These are phyloP conservation scores for Penicillium frequentans DNA, from an alignment of 2,329 filamentous ascomycete species.

Conservation along the genomic window DNA sequence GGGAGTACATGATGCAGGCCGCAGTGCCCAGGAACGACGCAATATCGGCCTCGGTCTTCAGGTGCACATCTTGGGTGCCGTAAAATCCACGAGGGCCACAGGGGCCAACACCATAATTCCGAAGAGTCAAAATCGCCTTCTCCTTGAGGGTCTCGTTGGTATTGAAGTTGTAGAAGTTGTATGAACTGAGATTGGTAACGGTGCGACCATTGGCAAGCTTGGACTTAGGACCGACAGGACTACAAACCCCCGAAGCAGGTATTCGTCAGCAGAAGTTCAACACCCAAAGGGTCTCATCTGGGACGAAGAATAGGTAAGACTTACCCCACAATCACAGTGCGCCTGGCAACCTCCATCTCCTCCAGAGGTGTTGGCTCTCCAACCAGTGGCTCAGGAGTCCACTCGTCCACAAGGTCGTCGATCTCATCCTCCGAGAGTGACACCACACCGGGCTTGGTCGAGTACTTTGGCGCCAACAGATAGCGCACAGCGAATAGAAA, in stretches of 20 bases:
- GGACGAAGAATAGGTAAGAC: conserved; percentile 13
- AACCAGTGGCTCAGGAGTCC: conserved; percentile 91
- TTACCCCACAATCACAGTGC: conserved; percentile 86
- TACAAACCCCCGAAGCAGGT: conserved; percentile 39
- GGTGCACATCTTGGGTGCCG: conserved; percentile 96
- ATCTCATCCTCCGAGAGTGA: conserved; percentile 93
- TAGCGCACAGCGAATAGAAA: conserved; percentile 96
- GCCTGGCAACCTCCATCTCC: conserved; percentile 76
- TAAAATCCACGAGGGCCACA: conserved; percentile 98
- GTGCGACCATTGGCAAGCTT: conserved; percentile 87
- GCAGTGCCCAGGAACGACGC: conserved; percentile 84
- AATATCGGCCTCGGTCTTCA: conserved; percentile 94
- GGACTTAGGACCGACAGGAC: conserved; percentile 83
- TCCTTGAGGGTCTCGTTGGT: conserved; percentile 90
- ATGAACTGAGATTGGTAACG: conserved; percentile 89
- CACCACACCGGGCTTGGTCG: conserved; percentile 87
- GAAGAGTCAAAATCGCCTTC: conserved; percentile 88
- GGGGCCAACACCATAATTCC: conserved; percentile 93
- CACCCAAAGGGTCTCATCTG: background rate
- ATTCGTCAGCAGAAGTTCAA: conserved; percentile 7
- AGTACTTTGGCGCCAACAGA: conserved; percentile 86
- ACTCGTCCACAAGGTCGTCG: conserved; percentile 94
- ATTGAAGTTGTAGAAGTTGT: conserved; percentile 98
- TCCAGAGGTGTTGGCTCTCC: conserved; percentile 71
- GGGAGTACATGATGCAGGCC: conserved; percentile 90